Conservation (phyloP, 345 rosid genomes). For the Aquilaria yunnanensis region DNA sequence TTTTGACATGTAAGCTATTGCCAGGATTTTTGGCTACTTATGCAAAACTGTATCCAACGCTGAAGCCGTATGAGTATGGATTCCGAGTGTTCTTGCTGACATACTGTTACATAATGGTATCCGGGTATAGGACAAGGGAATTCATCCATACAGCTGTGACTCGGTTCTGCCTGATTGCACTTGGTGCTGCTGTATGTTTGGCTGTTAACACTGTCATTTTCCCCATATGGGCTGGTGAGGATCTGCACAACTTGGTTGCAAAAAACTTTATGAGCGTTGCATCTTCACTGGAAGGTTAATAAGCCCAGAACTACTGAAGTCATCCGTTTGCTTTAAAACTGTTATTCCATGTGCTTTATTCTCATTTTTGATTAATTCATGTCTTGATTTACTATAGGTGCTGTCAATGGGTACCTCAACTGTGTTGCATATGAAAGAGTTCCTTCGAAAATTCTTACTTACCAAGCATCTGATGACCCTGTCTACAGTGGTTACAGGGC, state of each 20-base stretch:
- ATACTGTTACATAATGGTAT: slow-evolving; percentile 65
- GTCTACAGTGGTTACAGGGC: slow-evolving; percentile 84
- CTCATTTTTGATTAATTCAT: slow-evolving; percentile 11
- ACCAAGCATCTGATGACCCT: slow-evolving; percentile 85
- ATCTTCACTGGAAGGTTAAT: slow-evolving; percentile 74
- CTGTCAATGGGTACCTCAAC: slow-evolving; percentile 67
- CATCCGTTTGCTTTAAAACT: not conserved
- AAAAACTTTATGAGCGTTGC: slow-evolving; percentile 86
- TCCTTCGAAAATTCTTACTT: slow-evolving; percentile 84
- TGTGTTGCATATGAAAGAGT: slow-evolving; percentile 65
- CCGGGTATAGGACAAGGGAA: slow-evolving; percentile 80
- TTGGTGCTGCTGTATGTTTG: slow-evolving; percentile 80
- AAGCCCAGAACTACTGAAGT: not conserved
- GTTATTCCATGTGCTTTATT: not conserved
- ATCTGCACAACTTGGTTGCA: slow-evolving; percentile 77
- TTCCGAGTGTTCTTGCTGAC: slow-evolving; percentile 88
- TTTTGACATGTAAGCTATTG: slow-evolving; percentile 20
- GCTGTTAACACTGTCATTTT: slow-evolving; percentile 75
- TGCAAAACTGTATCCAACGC: slow-evolving; percentile 64
- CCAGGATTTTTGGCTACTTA: slow-evolving; percentile 68
- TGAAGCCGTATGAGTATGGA: slow-evolving; percentile 95
- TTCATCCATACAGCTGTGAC: slow-evolving; percentile 66
- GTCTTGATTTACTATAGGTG: slow-evolving; percentile 34
- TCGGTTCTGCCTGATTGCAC: slow-evolving; percentile 74
- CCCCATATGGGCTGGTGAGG: slow-evolving; percentile 99